Percentiles rank a stretch among this genome's conserved stretches.
Evolutionary conservation across 2,329 filamentous ascomycete species (phyloP).

Genomic region (Beauveria australis): DNA sequence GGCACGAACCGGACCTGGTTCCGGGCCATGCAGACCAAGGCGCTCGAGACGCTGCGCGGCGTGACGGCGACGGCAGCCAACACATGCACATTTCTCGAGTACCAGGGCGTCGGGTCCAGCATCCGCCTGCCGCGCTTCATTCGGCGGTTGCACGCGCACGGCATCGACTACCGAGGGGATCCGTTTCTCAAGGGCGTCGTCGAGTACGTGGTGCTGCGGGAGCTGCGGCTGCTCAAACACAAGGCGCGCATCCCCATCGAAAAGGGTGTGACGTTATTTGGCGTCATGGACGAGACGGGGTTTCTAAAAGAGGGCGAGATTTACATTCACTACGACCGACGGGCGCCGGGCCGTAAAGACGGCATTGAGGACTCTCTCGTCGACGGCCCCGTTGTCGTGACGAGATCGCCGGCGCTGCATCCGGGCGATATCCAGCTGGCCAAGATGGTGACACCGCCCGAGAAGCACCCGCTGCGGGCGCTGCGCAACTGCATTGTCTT

Average conservation of each 20-base stretch:
- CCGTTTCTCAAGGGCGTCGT: conserved; percentile 61
- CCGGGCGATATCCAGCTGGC: conserved; percentile 71
- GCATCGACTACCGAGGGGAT: conserved; percentile 59
- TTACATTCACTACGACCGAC: conserved; percentile 51
- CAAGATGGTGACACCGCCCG: conserved; percentile 51
- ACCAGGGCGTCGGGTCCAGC: conserved; percentile 50
- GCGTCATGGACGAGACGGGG: conserved; percentile 75
- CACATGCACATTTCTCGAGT: conserved; percentile 57
- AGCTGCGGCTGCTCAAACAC: conserved; percentile 69
- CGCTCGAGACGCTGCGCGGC: conserved; percentile 49
- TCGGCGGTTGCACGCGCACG: conserved; percentile 45
- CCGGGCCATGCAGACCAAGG: conserved; percentile 52
- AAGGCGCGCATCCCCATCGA: conserved; percentile 65
- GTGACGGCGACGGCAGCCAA: conserved; percentile 52
- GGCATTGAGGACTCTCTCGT: conserved; percentile 23
- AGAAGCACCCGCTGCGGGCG: conserved; percentile 48
- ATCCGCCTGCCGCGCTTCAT: conserved; percentile 57
- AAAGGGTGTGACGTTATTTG: conserved; percentile 68
- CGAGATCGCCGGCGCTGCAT: conserved; percentile 72
- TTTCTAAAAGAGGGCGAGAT: conserved; percentile 59
- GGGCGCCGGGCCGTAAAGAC: conserved; percentile 16
- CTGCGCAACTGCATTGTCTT: conserved; percentile 73
- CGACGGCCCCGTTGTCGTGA: conserved; percentile 50
- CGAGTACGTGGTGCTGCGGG: conserved; percentile 61
- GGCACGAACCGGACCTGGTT: conserved; percentile 52